A percentile compares a stretch with the other conserved stretches of the same genome.
These are phyloP conservation scores for Cicer chorassanicum DNA, from an alignment of 306 rosid species.

Conservation along the genomic window DNA sequence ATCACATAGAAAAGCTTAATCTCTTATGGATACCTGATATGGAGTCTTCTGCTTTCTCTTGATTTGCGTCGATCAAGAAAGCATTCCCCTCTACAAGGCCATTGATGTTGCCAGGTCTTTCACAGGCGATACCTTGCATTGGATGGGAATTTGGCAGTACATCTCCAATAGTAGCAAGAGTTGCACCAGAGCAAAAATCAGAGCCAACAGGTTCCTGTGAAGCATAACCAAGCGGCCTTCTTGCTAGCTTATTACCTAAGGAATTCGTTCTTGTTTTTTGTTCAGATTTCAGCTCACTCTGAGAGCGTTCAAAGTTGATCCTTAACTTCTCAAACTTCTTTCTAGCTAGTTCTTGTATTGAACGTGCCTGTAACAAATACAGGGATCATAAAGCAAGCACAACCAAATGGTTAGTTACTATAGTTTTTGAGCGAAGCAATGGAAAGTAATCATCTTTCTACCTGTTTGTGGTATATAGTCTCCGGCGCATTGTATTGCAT, in stretches of 20 bases:
- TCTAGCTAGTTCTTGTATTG: conserved; percentile 90
- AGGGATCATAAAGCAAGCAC: conserved; percentile 36
- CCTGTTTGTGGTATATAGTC: conserved; percentile 96
- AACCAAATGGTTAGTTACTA: conserved; percentile 28
- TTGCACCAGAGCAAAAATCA: conserved; percentile 92
- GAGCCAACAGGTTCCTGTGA: conserved; percentile 91
- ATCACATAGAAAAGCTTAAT: conserved; percentile 21
- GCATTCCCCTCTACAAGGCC: conserved; percentile 68
- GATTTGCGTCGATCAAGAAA: conserved; percentile 69
- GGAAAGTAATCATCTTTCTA: conserved; percentile 39
- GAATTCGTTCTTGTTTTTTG: conserved; percentile 71
- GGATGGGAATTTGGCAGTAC: conserved; percentile 62
- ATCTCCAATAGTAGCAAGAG: conserved; percentile 78
- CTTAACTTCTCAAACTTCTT: conserved; percentile 87
- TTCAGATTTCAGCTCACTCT: conserved; percentile 72
- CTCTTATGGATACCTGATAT: conserved; percentile 65
- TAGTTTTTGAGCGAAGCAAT: conserved; percentile 8
- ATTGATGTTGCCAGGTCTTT: conserved; percentile 73
- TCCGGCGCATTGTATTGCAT: conserved; percentile 94
- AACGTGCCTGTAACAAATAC: conserved; percentile 70
- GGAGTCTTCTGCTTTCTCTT: conserved; percentile 78
- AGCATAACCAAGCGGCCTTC: conserved; percentile 65
- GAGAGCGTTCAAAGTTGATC: conserved; percentile 60
- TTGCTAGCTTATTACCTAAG: conserved; percentile 69
- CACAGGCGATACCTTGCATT: conserved; percentile 62